Evolutionary conservation across 441 rosid species (phyloP).

Genomic region (Erodium trifolium): DNA sequence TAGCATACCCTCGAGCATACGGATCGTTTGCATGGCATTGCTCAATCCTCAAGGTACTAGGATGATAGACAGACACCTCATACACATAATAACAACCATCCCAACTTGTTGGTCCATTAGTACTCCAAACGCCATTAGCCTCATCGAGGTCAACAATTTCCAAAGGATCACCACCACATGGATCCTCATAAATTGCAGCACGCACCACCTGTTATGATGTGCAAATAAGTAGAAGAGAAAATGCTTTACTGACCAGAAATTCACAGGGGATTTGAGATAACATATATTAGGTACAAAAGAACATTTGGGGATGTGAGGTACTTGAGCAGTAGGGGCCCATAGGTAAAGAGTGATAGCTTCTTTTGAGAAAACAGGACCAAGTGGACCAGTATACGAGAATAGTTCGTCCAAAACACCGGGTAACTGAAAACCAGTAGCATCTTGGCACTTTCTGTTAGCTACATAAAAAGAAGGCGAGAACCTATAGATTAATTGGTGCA

Average conservation of each 20-base stretch:
- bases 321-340: conserved; percentile 99
- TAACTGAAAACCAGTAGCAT: conserved; percentile 78
- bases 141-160: conserved; percentile 52
- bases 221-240: conserved; percentile 22
- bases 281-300: conserved; percentile 9
- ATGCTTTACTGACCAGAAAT: conserved; percentile 6
- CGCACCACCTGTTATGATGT: conserved; percentile 49
- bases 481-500: not conserved
- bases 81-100: conserved; percentile 82
- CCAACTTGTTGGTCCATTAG: conserved; percentile 57
- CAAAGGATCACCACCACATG: conserved; percentile 38
- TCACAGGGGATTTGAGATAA: conserved; percentile 8
- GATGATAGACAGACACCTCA: conserved; percentile 79
- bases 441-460: conserved; percentile 50
- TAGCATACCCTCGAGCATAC: conserved; percentile 81
- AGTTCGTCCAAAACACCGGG: conserved; percentile 80
- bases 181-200: conserved; percentile 45
- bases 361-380: conserved; percentile 61
- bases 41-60: conserved; percentile 63
- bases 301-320: conserved; percentile 22
- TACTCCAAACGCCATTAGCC: conserved; percentile 73
- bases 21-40: conserved; percentile 91
- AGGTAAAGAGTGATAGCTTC: conserved; percentile 59
- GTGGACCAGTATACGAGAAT: conserved; percentile 76
- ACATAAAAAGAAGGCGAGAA: conserved; percentile 21